These are phyloP conservation scores for Pseudofabraea citricarpa DNA, from an alignment of 2,329 filamentous ascomycete species.

Conservation along the genomic window DNA sequence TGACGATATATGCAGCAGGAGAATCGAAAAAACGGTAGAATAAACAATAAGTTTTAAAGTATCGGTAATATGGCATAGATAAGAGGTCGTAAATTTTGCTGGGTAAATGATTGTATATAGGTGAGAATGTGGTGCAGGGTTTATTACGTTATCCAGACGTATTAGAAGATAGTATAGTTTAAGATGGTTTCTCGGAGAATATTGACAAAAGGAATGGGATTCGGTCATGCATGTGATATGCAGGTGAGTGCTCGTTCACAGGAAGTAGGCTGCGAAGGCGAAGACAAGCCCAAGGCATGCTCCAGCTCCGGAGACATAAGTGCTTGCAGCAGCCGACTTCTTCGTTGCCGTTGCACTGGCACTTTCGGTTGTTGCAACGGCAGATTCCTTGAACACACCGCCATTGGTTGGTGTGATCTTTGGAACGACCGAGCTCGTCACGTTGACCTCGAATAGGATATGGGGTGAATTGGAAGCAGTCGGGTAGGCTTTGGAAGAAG, in stretches of 20 bases:
- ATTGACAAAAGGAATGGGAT: not conserved
- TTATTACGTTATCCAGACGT: slow-evolving; percentile 25
- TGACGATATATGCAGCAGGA: slow-evolving; percentile 1
- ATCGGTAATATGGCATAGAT: not conserved
- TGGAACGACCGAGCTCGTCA: slow-evolving; percentile 8
- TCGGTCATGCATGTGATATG: no score
- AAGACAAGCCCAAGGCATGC: slow-evolving; percentile 14
- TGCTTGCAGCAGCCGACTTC: slow-evolving; percentile 14
- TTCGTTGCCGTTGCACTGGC: slow-evolving; percentile 10
- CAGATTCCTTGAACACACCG: slow-evolving; percentile 1
- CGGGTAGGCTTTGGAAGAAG: not conserved
- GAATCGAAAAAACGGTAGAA: not conserved
- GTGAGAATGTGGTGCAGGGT: not conserved
- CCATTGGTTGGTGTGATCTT: slow-evolving; percentile 5
- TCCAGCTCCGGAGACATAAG: slow-evolving; percentile 9
- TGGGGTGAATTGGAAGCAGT: slow-evolving; percentile 10
- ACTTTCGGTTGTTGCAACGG: slow-evolving; percentile 1
- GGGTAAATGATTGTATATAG: not conserved
- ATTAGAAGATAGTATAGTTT: no score
- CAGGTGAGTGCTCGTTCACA: slow-evolving; percentile 11
- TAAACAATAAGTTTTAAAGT: slow-evolving; percentile 1
- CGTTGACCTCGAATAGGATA: slow-evolving; percentile 19
- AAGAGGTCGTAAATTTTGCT: slow-evolving; percentile 1
- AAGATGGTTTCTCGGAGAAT: no score
- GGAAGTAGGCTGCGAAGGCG: slow-evolving; percentile 15